These are phyloP conservation scores for Sugiyamaella mastotermitis DNA, from an alignment of 805 yeast species.

Conservation along the genomic window DNA sequence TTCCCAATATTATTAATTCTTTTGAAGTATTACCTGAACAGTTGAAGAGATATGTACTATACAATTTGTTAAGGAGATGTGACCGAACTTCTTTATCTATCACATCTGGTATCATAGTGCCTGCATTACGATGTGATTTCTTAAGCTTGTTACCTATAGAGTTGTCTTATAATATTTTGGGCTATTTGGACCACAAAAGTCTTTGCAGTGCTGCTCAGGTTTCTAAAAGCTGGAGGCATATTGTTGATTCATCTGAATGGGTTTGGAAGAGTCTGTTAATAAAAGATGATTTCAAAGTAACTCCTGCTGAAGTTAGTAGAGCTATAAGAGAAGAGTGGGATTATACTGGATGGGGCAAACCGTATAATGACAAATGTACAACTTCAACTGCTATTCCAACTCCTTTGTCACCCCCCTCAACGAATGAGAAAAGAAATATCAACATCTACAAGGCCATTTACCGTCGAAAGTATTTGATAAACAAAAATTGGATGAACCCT, in stretches of 20 bases:
- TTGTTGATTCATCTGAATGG: constrained; percentile 53
- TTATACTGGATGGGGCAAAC: constrained; percentile 30
- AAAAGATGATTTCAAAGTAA: constrained; percentile 45
- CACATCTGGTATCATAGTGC: constrained; percentile 45
- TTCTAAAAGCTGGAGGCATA: constrained; percentile 59
- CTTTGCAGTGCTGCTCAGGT: constrained; percentile 59
- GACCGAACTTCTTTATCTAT: constrained; percentile 59
- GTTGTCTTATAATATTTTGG: constrained; percentile 57
- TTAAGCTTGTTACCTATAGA: constrained; percentile 69
- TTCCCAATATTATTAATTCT: constrained; percentile 24
- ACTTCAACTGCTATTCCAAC: constrained; percentile 3
- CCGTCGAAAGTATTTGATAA: constrained; percentile 51
- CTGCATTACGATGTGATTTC: constrained; percentile 66
- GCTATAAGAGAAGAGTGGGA: constrained; percentile 31
- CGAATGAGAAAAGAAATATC: no score
- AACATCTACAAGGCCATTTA: constrained; percentile 50
- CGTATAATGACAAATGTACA: no score
- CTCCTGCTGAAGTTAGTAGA: constrained; percentile 34
- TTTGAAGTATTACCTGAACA: constrained; percentile 38
- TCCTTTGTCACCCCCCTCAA: constrained; percentile 11
- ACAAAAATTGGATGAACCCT: constrained; percentile 77
- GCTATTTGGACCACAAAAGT: constrained; percentile 56
- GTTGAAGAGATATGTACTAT: constrained; percentile 46
- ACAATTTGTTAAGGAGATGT: constrained; percentile 49
- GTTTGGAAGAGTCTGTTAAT: constrained; percentile 68